phyloP scores from a whole-genome alignment of 768 basidiomycete species.

The Dacryopinax spathularia region DNA sequence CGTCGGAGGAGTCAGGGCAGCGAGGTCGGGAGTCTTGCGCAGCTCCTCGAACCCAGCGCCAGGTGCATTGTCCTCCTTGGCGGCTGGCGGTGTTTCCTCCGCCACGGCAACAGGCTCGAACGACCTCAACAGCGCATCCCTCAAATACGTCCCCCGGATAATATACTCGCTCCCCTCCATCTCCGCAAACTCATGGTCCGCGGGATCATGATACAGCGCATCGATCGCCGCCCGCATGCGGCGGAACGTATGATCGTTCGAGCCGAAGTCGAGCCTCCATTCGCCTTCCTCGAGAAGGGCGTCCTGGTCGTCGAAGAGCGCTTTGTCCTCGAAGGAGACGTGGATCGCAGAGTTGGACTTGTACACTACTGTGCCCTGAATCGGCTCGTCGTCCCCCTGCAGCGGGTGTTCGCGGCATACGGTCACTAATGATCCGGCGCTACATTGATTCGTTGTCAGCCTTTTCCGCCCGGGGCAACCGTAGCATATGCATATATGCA shows the following conservation, averaged over 20 bases:
- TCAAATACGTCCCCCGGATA: conserved; percentile 54
- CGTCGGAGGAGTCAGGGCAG: neutral
- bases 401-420: conserved; percentile 50
- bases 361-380: conserved; percentile 43
- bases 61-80: conserved; percentile 11
- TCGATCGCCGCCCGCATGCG: conserved; percentile 57
- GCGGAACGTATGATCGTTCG: conserved; percentile 47
- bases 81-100: neutral
- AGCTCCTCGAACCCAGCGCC: conserved; percentile 21
- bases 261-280: conserved; percentile 61
- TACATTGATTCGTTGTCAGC: too few species aligned
- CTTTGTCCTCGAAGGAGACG: conserved; percentile 39
- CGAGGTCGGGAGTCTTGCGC: conserved; percentile 21
- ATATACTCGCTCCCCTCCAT: conserved; percentile 34
- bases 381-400: conserved; percentile 30
- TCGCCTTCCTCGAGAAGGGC: conserved; percentile 26
- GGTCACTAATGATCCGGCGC: conserved; percentile 56
- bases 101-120: conserved; percentile 24
- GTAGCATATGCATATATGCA: neutral
- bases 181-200: conserved; percentile 15
- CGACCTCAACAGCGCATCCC: conserved; percentile 52
- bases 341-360: conserved; percentile 38
- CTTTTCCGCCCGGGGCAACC: conserved; percentile 3
- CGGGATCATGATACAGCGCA: conserved; percentile 41
- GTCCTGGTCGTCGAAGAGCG: conserved; percentile 23